Conservation (phyloP, 768 basidiomycete species). For the Ramaria sp. region DNA sequence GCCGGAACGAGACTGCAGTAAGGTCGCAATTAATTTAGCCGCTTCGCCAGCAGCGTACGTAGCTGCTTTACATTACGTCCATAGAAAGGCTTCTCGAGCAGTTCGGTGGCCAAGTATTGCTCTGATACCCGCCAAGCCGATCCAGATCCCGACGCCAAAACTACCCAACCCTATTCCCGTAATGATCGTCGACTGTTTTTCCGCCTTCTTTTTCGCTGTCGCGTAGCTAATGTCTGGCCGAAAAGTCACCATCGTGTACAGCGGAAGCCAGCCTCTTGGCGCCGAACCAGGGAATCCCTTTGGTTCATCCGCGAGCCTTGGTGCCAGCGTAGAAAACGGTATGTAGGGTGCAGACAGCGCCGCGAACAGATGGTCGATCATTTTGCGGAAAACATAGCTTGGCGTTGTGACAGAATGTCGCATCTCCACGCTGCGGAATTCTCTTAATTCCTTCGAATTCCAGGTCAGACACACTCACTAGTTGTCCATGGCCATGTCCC, state of each 20-base stretch:
- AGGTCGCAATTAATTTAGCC: background rate
- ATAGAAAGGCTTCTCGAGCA: background rate
- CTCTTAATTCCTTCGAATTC: background rate
- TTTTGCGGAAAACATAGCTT: slow-evolving; percentile 67
- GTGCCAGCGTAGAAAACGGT: slow-evolving; percentile 40
- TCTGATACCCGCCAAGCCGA: slow-evolving; percentile 22
- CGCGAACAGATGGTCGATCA: slow-evolving; percentile 54
- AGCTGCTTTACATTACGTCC: background rate
- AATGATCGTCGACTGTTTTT: slow-evolving; percentile 58
- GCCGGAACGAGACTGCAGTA: slow-evolving; percentile 3
- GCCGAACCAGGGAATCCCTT: slow-evolving; percentile 39
- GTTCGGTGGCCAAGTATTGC: slow-evolving; percentile 1
- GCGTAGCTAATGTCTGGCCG: slow-evolving; percentile 90
- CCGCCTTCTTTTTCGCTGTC: slow-evolving; percentile 60
- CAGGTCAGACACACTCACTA: slow-evolving; percentile 54
- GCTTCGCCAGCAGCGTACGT: background rate
- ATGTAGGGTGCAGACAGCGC: slow-evolving; percentile 15
- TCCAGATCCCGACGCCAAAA: slow-evolving; percentile 15
- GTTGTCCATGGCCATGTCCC: slow-evolving; percentile 89
- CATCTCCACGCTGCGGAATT: slow-evolving; percentile 71
- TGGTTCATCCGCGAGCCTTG: slow-evolving; percentile 3
- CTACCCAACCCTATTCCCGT: slow-evolving; percentile 34
- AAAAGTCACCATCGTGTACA: slow-evolving; percentile 98
- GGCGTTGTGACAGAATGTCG: slow-evolving; percentile 82
- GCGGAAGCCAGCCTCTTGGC: slow-evolving; percentile 77